phyloP scores from a whole-genome alignment of 306 rosid genomes.

The Cucurbita ficifolia region DNA sequence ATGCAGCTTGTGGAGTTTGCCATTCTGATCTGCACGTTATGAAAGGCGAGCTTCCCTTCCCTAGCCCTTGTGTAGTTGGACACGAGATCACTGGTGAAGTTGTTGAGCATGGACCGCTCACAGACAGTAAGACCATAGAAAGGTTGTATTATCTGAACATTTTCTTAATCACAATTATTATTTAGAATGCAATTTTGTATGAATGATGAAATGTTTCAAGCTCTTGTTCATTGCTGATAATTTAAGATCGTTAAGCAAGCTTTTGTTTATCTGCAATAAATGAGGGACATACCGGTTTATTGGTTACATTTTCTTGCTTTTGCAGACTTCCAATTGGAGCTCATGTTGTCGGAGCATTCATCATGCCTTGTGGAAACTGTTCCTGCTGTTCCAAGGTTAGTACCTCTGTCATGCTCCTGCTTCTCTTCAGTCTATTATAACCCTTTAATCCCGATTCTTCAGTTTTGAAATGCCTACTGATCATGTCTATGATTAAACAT shows the following conservation, averaged over 20 bases:
- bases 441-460: neutral
- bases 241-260: neutral
- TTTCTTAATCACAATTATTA: neutral
- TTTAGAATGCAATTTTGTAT: neutral
- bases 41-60: constrained; percentile 80
- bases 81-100: constrained; percentile 94
- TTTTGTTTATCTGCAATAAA: neutral
- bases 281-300: neutral
- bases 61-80: constrained; percentile 74
- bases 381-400: constrained; percentile 72
- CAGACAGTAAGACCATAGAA: constrained; percentile 31
- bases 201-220: neutral
- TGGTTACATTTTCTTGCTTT: constrained; percentile 1
- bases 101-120: constrained; percentile 51
- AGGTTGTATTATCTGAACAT: constrained; percentile 29
- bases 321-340: constrained; percentile 77
- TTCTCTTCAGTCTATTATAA: neutral
- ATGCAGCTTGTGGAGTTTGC: constrained; percentile 90
- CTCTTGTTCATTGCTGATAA: neutral
- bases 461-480: neutral
- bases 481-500: neutral
- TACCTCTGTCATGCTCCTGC: neutral
- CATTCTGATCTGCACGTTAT: constrained; percentile 94
- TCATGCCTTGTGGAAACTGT: constrained; percentile 96
- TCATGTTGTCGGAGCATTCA: constrained; percentile 72